Evolutionary conservation across 306 rosid genomes (phyloP), one percentile per base, ranked within the genome.

Genomic region (Castanopsis chinensis): DNA sequence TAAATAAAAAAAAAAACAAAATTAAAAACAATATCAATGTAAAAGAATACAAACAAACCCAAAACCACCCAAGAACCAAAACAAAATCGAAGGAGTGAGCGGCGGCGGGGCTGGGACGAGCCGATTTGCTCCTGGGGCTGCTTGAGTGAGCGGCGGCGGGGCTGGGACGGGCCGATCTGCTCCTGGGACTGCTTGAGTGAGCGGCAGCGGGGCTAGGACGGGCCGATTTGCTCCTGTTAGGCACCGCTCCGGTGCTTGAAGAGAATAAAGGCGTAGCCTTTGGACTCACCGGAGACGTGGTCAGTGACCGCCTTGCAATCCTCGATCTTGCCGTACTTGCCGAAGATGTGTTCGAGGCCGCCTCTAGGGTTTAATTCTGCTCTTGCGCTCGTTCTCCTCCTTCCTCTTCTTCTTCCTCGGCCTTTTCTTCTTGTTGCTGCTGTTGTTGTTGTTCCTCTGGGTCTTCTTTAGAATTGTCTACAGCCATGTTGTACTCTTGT

Each of bases 301-400:
- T 91, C 96, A 0, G 87, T 84, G 0, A 91, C 96, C 0, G 86
- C 88, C 82, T 89, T 91, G 82, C 96, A 91, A 5, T 91, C 93
- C 53, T 91, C 92, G 19, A 91, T 89, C 68, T 86, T 88, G 1
- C 96, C 96, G 51, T 87, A 91, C 51, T 78, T 85, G 1, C 80
- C 77, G 57, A 91, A 91, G 54, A 83, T 91, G 12, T 14, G 75
- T 68, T 71, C 1, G 71, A 23, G 45, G 30, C 80, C 54, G 30
- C 80, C 54, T 75, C 83, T 4, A 56, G 82, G 15, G 25, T 35
- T 1, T 59, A 76, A 3, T 43, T 27, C 5, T 80, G 67, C 52
- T 79, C 77, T 7, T 55, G 63, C 3, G 20, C 67, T 23, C 68
- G 79, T 4, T 76, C 84, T n/a, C 79, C 82, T 12, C 80, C 77